Evolutionary conservation across 345 rosid genomes (phyloP).

Genomic region (Iberis pinnata): DNA sequence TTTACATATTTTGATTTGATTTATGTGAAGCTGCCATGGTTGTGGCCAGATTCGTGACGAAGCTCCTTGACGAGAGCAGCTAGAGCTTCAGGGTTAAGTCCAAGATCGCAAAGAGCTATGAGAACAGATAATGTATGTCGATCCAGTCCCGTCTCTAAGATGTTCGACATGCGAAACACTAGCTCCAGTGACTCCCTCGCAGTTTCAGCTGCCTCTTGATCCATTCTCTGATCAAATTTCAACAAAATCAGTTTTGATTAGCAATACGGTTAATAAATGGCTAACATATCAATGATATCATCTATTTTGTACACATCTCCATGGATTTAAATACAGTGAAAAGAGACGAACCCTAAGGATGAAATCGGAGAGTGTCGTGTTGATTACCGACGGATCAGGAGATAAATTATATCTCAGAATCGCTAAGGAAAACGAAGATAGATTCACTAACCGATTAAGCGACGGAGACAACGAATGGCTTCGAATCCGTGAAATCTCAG

Average conservation of each 20-base stretch:
- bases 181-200: conserved; percentile 35
- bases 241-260: not conserved
- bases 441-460: not conserved
- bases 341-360: too few species aligned
- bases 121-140: conserved; percentile 33
- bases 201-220: conserved; percentile 30
- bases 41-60: not conserved
- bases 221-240: conserved; percentile 9
- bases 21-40: not conserved
- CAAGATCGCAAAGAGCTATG: conserved; percentile 36
- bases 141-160: conserved; percentile 32
- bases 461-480: not conserved
- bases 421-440: not conserved
- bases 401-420: not conserved
- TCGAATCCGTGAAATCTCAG: not conserved
- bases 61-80: conserved; percentile 40
- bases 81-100: conserved; percentile 37
- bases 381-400: not conserved
- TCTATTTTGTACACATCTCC: not conserved
- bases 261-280: too few species aligned
- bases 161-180: conserved; percentile 35
- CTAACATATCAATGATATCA: too few species aligned
- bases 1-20: not conserved
- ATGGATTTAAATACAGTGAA: too few species aligned
- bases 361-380: too few species aligned